These are phyloP conservation scores for Hortiboletus flavorubellus DNA, from an alignment of 768 basidiomycete species.

Conservation along the genomic window DNA sequence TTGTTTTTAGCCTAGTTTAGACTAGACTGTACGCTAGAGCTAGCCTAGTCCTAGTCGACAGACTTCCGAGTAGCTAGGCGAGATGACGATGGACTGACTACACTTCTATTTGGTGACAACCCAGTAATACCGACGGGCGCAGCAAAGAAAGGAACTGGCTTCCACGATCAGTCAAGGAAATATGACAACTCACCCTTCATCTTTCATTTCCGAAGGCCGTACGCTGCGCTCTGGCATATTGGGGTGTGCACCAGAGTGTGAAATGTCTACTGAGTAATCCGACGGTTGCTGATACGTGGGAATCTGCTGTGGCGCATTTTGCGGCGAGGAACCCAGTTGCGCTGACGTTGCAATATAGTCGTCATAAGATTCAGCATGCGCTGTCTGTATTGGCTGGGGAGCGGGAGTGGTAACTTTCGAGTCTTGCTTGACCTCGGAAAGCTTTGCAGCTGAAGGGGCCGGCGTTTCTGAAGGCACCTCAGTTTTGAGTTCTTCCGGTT, in stretches of 20 bases:
- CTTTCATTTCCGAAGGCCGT: conserved; percentile 90
- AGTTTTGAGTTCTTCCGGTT: conserved; percentile 25
- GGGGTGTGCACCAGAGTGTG: conserved; percentile 36
- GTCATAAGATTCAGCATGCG: conserved; percentile 14
- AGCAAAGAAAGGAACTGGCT: conserved; percentile 8
- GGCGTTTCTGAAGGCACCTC: conserved; percentile 26
- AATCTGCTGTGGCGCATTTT: conserved; percentile 60
- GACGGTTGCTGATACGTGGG: conserved; percentile 73
- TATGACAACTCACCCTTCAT: conserved; percentile 85
- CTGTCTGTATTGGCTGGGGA: conserved; percentile 9
- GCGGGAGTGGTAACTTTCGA: conserved; percentile 6
- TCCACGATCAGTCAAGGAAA: conserved; percentile 8
- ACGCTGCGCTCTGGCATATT: conserved; percentile 60
- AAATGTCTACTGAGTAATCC: conserved; percentile 44
- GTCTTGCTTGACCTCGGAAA: conserved; percentile 20
- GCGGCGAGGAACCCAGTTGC: conserved; percentile 34
- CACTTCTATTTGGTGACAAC: conserved; percentile 31
- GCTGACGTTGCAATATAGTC: conserved; percentile 6
- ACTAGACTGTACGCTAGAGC: conserved; percentile 76
- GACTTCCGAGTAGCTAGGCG: conserved; percentile 45
- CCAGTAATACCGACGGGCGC: conserved; percentile 24
- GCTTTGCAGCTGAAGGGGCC: conserved; percentile 18
- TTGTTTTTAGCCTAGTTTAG: conserved; percentile 75
- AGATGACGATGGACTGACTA: conserved; percentile 43
- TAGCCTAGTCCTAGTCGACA: conserved; percentile 69